Percentiles rank a stretch among this genome's conserved stretches.
These are phyloP conservation scores for Microthlaspi erraticum DNA, from an alignment of 345 rosid species.

Conservation along the genomic window DNA sequence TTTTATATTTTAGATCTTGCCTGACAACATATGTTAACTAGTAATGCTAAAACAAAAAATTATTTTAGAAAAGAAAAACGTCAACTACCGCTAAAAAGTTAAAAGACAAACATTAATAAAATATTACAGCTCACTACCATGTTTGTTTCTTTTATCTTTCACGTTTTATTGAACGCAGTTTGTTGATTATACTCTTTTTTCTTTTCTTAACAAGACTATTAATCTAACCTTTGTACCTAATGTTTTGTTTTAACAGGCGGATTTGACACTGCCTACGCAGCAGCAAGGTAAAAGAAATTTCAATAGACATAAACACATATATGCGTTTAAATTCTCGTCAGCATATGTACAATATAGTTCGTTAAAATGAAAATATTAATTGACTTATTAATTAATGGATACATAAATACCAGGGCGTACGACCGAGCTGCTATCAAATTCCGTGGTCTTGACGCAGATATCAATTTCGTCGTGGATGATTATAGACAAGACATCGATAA, in stretches of 20 bases:
- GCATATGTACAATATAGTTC: constrained; percentile 58
- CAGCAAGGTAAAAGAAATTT: constrained; percentile 66
- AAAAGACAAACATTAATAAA: constrained; percentile 17
- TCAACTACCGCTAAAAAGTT: background rate
- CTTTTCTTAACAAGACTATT: too few species aligned
- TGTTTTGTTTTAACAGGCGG: constrained; percentile 61
- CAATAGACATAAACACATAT: background rate
- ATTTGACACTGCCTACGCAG: constrained; percentile 95
- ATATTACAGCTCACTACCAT: constrained; percentile 22
- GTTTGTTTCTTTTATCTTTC: constrained; percentile 5
- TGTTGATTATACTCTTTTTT: background rate
- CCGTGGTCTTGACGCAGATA: constrained; percentile 92
- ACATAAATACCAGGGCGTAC: constrained; percentile 67
- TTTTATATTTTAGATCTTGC: constrained; percentile 6
- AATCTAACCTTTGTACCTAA: background rate
- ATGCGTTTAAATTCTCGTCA: constrained; percentile 16
- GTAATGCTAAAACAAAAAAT: constrained; percentile 42
- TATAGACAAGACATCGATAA: constrained; percentile 82
- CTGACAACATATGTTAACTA: constrained; percentile 45
- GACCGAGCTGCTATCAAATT: constrained; percentile 98
- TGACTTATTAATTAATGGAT: constrained; percentile 26
- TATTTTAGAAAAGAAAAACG: background rate
- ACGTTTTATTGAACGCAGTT: background rate
- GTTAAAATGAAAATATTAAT: background rate
- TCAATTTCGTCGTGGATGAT: constrained; percentile 79